phyloP scores from a whole-genome alignment of 2,329 filamentous ascomycete species.

The Thermoascus crustaceus region DNA sequence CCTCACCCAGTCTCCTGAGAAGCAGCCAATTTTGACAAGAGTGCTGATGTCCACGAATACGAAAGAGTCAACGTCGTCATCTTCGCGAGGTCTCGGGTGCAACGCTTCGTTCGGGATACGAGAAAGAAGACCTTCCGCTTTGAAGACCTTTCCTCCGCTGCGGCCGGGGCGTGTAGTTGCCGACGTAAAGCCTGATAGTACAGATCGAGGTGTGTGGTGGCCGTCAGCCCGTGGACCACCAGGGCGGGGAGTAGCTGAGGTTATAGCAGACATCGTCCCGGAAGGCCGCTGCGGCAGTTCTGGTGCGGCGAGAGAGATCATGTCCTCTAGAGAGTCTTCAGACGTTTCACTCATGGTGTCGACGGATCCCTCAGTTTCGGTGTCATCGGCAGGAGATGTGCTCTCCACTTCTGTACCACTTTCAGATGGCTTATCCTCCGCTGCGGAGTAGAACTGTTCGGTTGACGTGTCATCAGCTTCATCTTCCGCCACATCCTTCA shows the following conservation, averaged over 20 bases:
- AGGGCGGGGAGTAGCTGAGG: slow-evolving; percentile 72
- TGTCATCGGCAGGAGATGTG: slow-evolving; percentile 51
- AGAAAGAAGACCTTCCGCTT: slow-evolving; percentile 66
- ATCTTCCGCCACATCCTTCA: slow-evolving; percentile 53
- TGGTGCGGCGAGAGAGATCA: slow-evolving; percentile 81
- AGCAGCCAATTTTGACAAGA: slow-evolving; percentile 83
- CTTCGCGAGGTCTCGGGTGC: slow-evolving; percentile 71
- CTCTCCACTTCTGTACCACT: slow-evolving; percentile 42
- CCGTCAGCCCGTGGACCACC: slow-evolving; percentile 63
- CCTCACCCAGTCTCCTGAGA: slow-evolving; percentile 94
- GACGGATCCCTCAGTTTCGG: slow-evolving; percentile 47
- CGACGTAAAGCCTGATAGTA: slow-evolving; percentile 81
- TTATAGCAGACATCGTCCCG: slow-evolving; percentile 70
- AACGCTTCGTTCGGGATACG: slow-evolving; percentile 68
- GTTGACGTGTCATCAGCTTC: slow-evolving; percentile 74
- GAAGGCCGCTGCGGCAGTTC: slow-evolving; percentile 67
- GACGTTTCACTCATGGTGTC: slow-evolving; percentile 65
- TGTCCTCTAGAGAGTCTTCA: slow-evolving; percentile 85
- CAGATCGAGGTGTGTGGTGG: slow-evolving; percentile 72
- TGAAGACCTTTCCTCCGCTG: slow-evolving; percentile 71
- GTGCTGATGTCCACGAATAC: slow-evolving; percentile 85
- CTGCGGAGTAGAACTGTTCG: slow-evolving; percentile 87
- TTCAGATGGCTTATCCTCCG: slow-evolving; percentile 59
- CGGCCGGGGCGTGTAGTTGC: slow-evolving; percentile 69
- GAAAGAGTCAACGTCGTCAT: slow-evolving; percentile 79